These are phyloP conservation scores for Xylariaceae sp. DNA, from an alignment of 2,329 filamentous ascomycete genomes.

Conservation along the genomic window DNA sequence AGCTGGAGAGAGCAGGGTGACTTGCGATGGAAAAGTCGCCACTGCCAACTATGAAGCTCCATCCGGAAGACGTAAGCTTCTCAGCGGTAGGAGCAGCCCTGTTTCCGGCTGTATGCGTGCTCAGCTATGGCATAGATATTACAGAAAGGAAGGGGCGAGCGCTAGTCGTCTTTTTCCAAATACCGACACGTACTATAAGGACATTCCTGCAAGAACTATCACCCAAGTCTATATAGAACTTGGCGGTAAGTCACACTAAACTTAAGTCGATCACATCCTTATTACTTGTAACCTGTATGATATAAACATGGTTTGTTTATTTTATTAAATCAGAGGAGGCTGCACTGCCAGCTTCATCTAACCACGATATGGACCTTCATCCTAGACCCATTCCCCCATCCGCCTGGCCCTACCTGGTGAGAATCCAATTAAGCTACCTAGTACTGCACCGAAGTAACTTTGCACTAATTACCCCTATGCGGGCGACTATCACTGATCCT, in stretches of 20 bases:
- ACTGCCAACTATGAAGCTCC: neutral
- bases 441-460: neutral
- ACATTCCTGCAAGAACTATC: neutral
- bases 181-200: neutral
- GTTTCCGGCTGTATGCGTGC: neutral
- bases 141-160: neutral
- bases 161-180: neutral
- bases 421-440: neutral
- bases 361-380: too few relatives aligned
- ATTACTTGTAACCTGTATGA: neutral
- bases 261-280: neutral
- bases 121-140: neutral
- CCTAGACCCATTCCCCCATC: too few relatives aligned
- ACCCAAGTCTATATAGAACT: neutral
- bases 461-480: neutral
- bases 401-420: too few relatives aligned
- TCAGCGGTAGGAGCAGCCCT: neutral
- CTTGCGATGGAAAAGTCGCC: neutral
- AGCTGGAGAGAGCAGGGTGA: too few relatives aligned
- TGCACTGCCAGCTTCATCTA: too few relatives aligned
- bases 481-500: too few relatives aligned
- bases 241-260: neutral
- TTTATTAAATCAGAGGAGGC: too few relatives aligned
- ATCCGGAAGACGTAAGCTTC: neutral
- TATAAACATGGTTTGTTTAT: too few relatives aligned